These are phyloP conservation scores for Didymella keratinophila DNA, from an alignment of 2,329 filamentous ascomycete genomes.

Conservation along the genomic window DNA sequence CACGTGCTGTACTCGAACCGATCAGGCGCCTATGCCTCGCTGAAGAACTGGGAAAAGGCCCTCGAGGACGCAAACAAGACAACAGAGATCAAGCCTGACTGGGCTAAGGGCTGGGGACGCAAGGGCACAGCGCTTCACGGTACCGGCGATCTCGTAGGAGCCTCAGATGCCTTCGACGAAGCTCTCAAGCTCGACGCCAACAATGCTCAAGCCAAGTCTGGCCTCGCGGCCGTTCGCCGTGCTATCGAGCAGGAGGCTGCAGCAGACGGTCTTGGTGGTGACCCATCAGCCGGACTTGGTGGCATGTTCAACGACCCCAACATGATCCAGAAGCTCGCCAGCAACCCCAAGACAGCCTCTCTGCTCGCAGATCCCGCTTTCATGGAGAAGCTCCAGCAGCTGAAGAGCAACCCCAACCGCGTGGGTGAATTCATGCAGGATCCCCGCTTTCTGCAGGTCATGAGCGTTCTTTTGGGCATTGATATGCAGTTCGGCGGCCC, in stretches of 20 bases:
- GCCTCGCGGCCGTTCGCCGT: conserved; percentile 82
- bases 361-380: conserved; percentile 84
- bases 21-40: conserved; percentile 85
- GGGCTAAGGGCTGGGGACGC: conserved; percentile 94
- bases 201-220: conserved; percentile 92
- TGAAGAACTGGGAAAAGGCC: conserved; percentile 85
- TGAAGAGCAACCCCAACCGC: conserved; percentile 81
- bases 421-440: conserved; percentile 85
- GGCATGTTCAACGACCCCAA: conserved; percentile 95
- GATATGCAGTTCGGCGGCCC: conserved; percentile 79
- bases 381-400: conserved; percentile 85
- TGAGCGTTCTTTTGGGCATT: conserved; percentile 91
- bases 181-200: conserved; percentile 91
- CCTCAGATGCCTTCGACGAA: conserved; percentile 89
- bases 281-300: conserved; percentile 79
- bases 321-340: conserved; percentile 86
- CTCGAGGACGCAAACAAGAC: conserved; percentile 92
- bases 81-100: conserved; percentile 94
- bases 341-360: conserved; percentile 89
- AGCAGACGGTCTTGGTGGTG: conserved; percentile 66
- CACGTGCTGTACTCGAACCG: conserved; percentile 99
- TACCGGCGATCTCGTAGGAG: conserved; percentile 81
- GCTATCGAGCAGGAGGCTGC: conserved; percentile 81
- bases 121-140: conserved; percentile 94
- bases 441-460: conserved; percentile 89